phyloP scores from a whole-genome alignment of 73 alveolate species.

The Stentor coeruleus region DNA sequence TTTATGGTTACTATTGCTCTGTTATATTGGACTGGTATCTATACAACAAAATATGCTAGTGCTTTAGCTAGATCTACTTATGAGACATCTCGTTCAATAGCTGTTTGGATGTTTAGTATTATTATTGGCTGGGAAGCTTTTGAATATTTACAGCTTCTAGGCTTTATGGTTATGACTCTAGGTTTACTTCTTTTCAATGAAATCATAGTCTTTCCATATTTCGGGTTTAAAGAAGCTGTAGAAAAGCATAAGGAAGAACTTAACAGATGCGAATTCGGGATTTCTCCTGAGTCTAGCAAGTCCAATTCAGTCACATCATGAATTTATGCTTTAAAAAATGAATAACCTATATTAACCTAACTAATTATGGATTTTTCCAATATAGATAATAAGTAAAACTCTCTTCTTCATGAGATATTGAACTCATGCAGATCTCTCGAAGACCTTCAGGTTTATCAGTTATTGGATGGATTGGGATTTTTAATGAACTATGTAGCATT shows the following conservation, averaged over 20 bases:
- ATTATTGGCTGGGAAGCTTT: conserved; percentile 20
- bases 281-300: too few species aligned
- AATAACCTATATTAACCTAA: neutral
- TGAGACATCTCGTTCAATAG: conserved; percentile 72
- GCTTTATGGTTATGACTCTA: neutral
- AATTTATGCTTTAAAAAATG: too few species aligned
- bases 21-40: conserved; percentile 72
- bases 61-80: conserved; percentile 80
- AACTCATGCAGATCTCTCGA: neutral
- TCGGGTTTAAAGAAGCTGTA: neutral
- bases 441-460: neutral
- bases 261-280: too few species aligned
- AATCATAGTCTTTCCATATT: neutral
- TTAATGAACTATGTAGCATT: neutral
- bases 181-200: neutral
- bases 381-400: neutral
- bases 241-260: too few species aligned
- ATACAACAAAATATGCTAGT: conserved; percentile 70
- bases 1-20: conserved; percentile 60
- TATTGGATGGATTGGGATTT: conserved; percentile 4
- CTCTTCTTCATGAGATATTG: conserved; percentile 13
- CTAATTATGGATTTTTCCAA: neutral
- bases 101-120: conserved; percentile 46
- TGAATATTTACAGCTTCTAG: conserved; percentile 7
- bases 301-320: too few species aligned